Base-by-base conservation (phyloP, 1,284 basidiomycete species). In the Heterobasidion annosum region DNA sequence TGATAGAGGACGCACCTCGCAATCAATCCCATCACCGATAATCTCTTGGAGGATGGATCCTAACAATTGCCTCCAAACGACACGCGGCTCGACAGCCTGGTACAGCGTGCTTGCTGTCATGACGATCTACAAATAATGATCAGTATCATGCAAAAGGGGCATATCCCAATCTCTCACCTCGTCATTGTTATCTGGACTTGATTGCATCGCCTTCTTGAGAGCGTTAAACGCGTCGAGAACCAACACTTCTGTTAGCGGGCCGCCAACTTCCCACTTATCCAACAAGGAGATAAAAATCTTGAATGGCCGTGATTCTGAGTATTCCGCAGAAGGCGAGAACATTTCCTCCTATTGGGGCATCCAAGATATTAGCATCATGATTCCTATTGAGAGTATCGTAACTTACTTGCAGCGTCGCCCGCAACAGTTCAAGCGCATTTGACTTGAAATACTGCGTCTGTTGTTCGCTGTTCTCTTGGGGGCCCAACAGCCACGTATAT, bases 191-290 rank as follows among this genome's bases (percentile, higher is more conserved):
- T 75, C 82, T 10, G 69, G 64, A 19, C 75, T 72, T 7, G 72
- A 68, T 35, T 82, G 73, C 35, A 85, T 68, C 40, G 81, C 72
- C n/a, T 70, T 67, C 64, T 81, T 81, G 48, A 93, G 74, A 2
- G 89, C 82, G 52, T 77, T 81, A 64, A 96, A 84, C 0, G 88
- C 78, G 59, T 97, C 91, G 55, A 92, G 82, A 3, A 91, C 82
- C 37, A 98, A 71, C 1, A 74, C 76, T 48, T 91, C 83, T 0
- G 93, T 95, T 32, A 99, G 70, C 0, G 82, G 77, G 16, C 82
- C 82, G 0, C 96, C 96, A 51, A 99, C 87, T 68, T 98, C 94
- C 90, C 93, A 98, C 68, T 97, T 97, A 70, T 99, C 97, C 58
- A 98, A 73, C 15, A 99, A 69, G 0, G 94, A 95, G 33, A 98